Percentiles rank a stretch among this genome's conserved stretches.
These are phyloP conservation scores for Didymella sp. DNA, from an alignment of 2,329 filamentous ascomycete genomes.

Conservation along the genomic window DNA sequence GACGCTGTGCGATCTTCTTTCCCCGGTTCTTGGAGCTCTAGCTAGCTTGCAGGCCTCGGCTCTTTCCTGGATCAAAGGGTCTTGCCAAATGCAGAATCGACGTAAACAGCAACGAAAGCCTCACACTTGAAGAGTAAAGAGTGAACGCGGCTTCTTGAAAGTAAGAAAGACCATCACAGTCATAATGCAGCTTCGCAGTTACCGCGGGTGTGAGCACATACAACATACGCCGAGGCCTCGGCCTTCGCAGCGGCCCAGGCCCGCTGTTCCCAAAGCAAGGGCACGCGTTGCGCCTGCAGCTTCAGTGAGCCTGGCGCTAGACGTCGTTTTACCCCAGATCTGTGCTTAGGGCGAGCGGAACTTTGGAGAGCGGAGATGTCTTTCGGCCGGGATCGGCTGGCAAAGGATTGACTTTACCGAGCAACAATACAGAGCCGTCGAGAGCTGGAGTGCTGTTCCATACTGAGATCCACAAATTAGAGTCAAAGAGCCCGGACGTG, in stretches of 20 bases:
- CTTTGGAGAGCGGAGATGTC: constrained; percentile 29
- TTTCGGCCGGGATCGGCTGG: constrained; percentile 43
- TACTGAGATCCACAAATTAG: background rate
- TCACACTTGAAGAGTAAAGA: constrained; percentile 12
- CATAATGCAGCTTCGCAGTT: constrained; percentile 29
- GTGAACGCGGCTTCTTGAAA: constrained; percentile 14
- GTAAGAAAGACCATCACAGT: constrained; percentile 32
- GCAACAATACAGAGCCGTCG: constrained; percentile 1
- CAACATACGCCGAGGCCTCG: constrained; percentile 44
- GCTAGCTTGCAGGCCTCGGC: constrained; percentile 29
- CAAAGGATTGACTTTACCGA: constrained; percentile 16
- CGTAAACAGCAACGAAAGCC: constrained; percentile 9
- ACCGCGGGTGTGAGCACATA: constrained; percentile 45
- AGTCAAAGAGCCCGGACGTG: constrained; percentile 20
- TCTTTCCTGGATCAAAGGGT: constrained; percentile 30
- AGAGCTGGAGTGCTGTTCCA: background rate
- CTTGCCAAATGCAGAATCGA: constrained; percentile 11
- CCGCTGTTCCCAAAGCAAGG: constrained; percentile 22
- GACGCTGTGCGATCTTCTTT: constrained; percentile 20
- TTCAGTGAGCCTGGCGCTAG: constrained; percentile 30
- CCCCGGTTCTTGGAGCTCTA: constrained; percentile 25
- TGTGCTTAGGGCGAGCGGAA: constrained; percentile 47
- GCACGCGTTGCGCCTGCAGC: constrained; percentile 30
- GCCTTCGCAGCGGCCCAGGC: constrained; percentile 28
- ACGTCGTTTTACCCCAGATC: constrained; percentile 41